Conservation (phyloP, 106 monocot genomes). For the Gastrodia elata region DNA sequence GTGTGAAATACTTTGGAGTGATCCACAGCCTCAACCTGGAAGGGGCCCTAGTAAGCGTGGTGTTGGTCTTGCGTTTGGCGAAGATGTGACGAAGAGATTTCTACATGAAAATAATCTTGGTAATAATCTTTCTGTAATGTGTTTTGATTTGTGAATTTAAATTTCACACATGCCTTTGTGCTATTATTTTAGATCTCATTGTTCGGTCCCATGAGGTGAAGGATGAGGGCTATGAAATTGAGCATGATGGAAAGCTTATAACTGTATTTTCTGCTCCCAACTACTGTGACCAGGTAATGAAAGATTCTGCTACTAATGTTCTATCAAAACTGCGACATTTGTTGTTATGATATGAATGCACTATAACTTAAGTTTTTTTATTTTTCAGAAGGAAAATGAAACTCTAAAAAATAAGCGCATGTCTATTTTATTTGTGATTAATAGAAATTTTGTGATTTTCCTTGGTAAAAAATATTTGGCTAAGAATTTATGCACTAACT, state of each 20-base stretch:
- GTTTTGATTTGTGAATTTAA: neutral
- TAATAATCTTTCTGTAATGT: constrained; percentile 14
- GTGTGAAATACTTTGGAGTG: constrained; percentile 99
- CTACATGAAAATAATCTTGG: constrained; percentile 87
- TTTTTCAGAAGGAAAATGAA: neutral
- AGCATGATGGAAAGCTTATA: constrained; percentile 92
- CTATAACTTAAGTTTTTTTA: neutral
- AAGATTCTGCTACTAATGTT: neutral
- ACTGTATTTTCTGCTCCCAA: constrained; percentile 99
- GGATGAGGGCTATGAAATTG: constrained; percentile 97
- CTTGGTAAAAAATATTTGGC: no score
- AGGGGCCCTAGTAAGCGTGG: constrained; percentile 97
- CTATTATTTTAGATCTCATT: constrained; percentile 53
- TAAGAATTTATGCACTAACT: no score
- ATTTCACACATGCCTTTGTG: neutral
- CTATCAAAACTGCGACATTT: neutral
- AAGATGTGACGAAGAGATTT: constrained; percentile 86
- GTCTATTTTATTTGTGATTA: neutral
- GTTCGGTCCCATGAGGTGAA: constrained; percentile 98
- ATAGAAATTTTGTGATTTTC: no score
- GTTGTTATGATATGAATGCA: neutral
- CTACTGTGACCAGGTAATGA: constrained; percentile 84
- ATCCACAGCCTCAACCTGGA: constrained; percentile 91
- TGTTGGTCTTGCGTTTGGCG: constrained; percentile 95
- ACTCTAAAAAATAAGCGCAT: neutral